Conservation (phyloP, 1,284 basidiomycete species). For the Puccinia horiana region DNA sequence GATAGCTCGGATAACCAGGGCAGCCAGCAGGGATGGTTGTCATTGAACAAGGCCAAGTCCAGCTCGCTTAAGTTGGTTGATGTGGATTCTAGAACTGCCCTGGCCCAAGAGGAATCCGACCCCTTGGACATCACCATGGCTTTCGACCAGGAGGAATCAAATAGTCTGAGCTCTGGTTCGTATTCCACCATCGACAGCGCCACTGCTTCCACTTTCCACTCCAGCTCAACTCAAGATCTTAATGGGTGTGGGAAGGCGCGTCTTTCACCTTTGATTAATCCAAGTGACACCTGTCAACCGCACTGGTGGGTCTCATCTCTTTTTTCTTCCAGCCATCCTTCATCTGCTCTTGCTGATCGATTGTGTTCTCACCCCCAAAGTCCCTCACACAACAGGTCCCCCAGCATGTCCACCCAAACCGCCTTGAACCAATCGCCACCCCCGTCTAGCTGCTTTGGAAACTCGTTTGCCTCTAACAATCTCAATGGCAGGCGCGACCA, state of each 20-base stretch:
- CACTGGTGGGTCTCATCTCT: slow-evolving; percentile 1
- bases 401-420: slow-evolving; percentile 23
- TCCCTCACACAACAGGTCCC: neutral
- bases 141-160: slow-evolving; percentile 6
- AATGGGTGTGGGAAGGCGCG: neutral
- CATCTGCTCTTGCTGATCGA: neutral
- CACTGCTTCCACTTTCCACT: slow-evolving; percentile 15
- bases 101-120: slow-evolving; percentile 2
- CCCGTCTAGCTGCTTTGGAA: neutral
- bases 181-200: slow-evolving; percentile 4
- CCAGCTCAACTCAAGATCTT: neutral
- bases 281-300: neutral
- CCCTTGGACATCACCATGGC: slow-evolving; percentile 14
- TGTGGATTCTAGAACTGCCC: slow-evolving; percentile 17
- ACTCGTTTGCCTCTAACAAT: neutral
- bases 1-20: neutral
- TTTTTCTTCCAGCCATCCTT: neutral
- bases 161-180: neutral
- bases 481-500: neutral
- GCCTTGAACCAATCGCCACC: neutral
- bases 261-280: neutral
- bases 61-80: slow-evolving; percentile 16
- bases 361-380: neutral
- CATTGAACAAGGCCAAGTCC: neutral
- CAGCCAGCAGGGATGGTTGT: neutral